Percentiles rank a stretch among this genome's conserved stretches.
phyloP scores from a whole-genome alignment of 257 asterid genomes.

The Cinchona pubescens region DNA sequence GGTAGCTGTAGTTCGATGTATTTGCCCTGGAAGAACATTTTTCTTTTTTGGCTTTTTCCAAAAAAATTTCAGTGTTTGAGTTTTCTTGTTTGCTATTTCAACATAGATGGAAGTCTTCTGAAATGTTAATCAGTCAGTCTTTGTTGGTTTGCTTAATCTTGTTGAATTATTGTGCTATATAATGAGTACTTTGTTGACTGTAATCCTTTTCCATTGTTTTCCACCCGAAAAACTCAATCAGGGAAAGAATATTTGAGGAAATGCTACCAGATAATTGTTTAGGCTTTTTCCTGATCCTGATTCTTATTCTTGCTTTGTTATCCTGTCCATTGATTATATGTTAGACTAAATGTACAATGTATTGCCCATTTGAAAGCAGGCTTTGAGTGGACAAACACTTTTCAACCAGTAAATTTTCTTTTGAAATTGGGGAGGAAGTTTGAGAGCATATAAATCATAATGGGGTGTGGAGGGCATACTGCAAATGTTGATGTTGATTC shows the following conservation, averaged over 20 bases:
- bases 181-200: background rate
- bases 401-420: background rate
- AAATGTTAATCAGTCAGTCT: background rate
- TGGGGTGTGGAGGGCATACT: constrained; percentile 3
- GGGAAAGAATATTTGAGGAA: background rate
- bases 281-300: background rate
- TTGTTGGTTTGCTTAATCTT: background rate
- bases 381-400: background rate
- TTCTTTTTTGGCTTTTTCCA: too few species aligned
- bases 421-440: background rate
- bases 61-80: too few species aligned
- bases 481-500: background rate
- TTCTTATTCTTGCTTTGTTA: background rate
- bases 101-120: background rate
- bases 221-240: background rate
- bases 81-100: background rate
- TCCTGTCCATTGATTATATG: background rate
- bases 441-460: background rate
- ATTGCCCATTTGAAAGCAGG: constrained; percentile 3
- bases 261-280: background rate
- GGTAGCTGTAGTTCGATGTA: background rate
- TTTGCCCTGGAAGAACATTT: too few species aligned
- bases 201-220: too few species aligned
- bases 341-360: background rate
- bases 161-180: background rate